phyloP scores from a whole-genome alignment of 1,284 basidiomycete species.

The Cryptococcus amylolentus region DNA sequence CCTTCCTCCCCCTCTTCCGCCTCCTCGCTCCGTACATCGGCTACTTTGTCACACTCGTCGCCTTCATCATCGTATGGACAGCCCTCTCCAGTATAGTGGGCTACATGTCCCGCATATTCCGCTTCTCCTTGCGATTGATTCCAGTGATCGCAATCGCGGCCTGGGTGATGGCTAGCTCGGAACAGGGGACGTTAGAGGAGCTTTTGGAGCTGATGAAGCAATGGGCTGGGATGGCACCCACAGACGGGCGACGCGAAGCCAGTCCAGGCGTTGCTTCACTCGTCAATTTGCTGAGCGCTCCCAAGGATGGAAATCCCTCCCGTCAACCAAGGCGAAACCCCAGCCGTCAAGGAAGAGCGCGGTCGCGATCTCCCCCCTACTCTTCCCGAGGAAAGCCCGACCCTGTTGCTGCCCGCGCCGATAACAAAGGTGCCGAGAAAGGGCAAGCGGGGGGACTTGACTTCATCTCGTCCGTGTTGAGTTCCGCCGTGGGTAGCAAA shows the following conservation, averaged over 20 bases:
- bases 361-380: not conserved
- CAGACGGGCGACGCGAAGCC: not conserved
- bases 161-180: slow-evolving; percentile 42
- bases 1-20: slow-evolving; percentile 34
- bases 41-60: slow-evolving; percentile 34
- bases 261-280: slow-evolving; percentile 16
- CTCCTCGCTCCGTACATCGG: slow-evolving; percentile 35
- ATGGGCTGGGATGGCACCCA: slow-evolving; percentile 27
- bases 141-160: slow-evolving; percentile 39
- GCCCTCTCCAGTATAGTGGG: slow-evolving; percentile 31
- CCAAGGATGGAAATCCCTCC: too few species aligned
- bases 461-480: slow-evolving; percentile 5
- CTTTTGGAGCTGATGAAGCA: slow-evolving; percentile 36
- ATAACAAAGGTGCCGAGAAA: not conserved
- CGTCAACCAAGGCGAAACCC: too few species aligned
- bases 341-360: not conserved
- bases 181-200: slow-evolving; percentile 42
- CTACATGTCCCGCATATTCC: slow-evolving; percentile 37
- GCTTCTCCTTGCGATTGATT: slow-evolving; percentile 39
- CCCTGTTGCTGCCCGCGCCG: not conserved
- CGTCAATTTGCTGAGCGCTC: too few species aligned
- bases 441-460: not conserved
- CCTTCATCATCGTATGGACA: slow-evolving; percentile 40
- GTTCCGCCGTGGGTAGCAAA: slow-evolving; percentile 6
- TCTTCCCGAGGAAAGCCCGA: not conserved